These are phyloP conservation scores for Colletotrichum navitas DNA, from an alignment of 2,329 filamentous ascomycete genomes.

Conservation along the genomic window DNA sequence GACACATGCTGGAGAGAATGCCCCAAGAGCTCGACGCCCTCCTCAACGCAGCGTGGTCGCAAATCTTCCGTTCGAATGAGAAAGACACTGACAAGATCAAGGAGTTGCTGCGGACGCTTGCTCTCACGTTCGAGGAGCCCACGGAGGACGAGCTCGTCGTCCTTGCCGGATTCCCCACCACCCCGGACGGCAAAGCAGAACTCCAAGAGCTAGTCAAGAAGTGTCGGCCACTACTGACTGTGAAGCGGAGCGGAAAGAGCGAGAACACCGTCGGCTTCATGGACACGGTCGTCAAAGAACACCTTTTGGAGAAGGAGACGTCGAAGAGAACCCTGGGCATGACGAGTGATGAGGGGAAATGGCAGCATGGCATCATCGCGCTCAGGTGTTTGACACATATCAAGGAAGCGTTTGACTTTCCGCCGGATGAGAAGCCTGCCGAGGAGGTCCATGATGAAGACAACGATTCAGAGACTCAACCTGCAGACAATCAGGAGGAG, in stretches of 20 bases:
- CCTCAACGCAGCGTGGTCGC: conserved; percentile 54
- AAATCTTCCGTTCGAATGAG: conserved; percentile 52
- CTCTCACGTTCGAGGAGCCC: conserved; percentile 57
- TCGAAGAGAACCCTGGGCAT: conserved; percentile 50
- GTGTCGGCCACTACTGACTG: conserved; percentile 52
- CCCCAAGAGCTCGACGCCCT: conserved; percentile 55
- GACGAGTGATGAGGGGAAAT: conserved; percentile 54
- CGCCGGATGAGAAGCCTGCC: conserved; percentile 22
- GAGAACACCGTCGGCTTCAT: conserved; percentile 46
- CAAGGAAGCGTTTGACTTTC: conserved; percentile 51
- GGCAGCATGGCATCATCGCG: conserved; percentile 58
- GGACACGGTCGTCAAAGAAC: conserved; percentile 53
- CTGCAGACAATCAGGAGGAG: conserved; percentile 13
- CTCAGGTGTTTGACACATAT: conserved; percentile 55
- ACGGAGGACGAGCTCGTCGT: conserved; percentile 54
- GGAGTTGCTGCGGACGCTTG: conserved; percentile 56
- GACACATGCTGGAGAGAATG: conserved; percentile 54
- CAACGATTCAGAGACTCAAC: conserved; percentile 1
- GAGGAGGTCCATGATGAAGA: conserved; percentile 10
- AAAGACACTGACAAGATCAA: conserved; percentile 54
- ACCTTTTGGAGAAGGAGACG: conserved; percentile 53
- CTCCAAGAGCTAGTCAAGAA: conserved; percentile 52
- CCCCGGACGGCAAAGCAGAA: conserved; percentile 50
- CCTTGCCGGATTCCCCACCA: conserved; percentile 52
- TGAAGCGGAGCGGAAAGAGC: conserved; percentile 35